Evolutionary conservation across 108 stramenopile species (phyloP).

Genomic region (Cylindrotheca fusiformis): DNA sequence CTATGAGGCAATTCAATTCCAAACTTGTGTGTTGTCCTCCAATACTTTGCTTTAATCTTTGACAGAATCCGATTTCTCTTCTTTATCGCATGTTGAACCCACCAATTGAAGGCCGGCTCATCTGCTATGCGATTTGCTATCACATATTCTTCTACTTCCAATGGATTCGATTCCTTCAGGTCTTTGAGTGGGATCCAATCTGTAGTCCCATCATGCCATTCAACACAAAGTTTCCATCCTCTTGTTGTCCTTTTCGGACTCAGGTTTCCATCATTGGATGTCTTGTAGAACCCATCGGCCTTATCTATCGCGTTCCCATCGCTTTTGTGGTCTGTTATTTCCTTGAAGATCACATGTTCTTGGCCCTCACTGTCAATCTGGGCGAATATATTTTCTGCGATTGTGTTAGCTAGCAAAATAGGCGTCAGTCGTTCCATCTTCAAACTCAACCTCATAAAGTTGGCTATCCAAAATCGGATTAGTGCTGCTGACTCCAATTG

Average conservation of each 20-base stretch:
- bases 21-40: too few species aligned
- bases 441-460: constrained; percentile 21
- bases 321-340: constrained; percentile 27
- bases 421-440: too few species aligned
- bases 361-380: constrained; percentile 37
- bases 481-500: too few species aligned
- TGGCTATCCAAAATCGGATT: constrained; percentile 26
- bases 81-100: constrained; percentile 21
- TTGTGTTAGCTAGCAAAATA: constrained; percentile 38
- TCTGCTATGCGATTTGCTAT: constrained; percentile 12
- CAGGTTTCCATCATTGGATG: neutral
- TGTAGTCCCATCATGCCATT: constrained; percentile 24
- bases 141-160: constrained; percentile 42
- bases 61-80: constrained; percentile 25
- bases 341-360: too few species aligned
- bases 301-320: constrained; percentile 14
- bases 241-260: too few species aligned
- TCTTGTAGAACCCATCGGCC: neutral
- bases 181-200: constrained; percentile 27
- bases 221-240: constrained; percentile 33
- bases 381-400: constrained; percentile 44
- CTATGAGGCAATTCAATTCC: too few species aligned
- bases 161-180: constrained; percentile 37
- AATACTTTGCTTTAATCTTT: constrained; percentile 18
- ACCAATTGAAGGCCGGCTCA: constrained; percentile 51